Base-by-base conservation (phyloP, 2,329 filamentous ascomycete species). In the Ploettnerulaceae sp. region DNA sequence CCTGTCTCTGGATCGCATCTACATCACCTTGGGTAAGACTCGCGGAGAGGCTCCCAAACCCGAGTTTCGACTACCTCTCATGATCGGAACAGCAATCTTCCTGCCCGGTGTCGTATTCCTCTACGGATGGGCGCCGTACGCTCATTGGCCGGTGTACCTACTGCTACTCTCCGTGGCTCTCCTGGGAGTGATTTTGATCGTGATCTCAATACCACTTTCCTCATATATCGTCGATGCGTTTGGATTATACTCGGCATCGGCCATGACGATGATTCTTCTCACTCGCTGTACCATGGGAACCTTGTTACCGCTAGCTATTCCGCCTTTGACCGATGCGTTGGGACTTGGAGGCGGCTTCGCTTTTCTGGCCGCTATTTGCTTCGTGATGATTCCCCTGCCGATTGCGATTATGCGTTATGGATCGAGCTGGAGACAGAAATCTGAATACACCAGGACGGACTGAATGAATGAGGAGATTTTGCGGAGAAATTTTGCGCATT, bases 31-130 rank as follows among this genome's bases (percentile, higher is more conserved):
- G 2, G 38, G 47, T 24, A 56, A 52, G 9, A 44, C 48, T 62
- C 15, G 38, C 15, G 37, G 34, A 25, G 45, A 39, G 3, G 24
- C 18, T 11, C 18, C 44, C 17, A 38, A 18, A 7, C 81, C 82
- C 0, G 82, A 86, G 54, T 79, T 76, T 56, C 76, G 82, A n/a
- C 67, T 82, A 0, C 80, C 80, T 0, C 66, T 82, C 2, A 74
- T 80, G 62, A 58, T 78, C 8, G 65, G 74, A 0, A 75, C 73
- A 0, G 72, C 72, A 0, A 33, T 81, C 0, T 48, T 81, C 2
- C 31, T 82, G 0, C 81, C 81, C 0, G 62, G 80, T 9, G 70
- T 73, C 1, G 64, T 81, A 0, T 69, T 77, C 47, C 68, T 74
- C 56, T 81, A 80, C 55, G 77, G 77, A 22, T 81, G 76, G 77